phyloP scores from a whole-genome alignment of 331 rosid species.

The Saraca asoca region DNA sequence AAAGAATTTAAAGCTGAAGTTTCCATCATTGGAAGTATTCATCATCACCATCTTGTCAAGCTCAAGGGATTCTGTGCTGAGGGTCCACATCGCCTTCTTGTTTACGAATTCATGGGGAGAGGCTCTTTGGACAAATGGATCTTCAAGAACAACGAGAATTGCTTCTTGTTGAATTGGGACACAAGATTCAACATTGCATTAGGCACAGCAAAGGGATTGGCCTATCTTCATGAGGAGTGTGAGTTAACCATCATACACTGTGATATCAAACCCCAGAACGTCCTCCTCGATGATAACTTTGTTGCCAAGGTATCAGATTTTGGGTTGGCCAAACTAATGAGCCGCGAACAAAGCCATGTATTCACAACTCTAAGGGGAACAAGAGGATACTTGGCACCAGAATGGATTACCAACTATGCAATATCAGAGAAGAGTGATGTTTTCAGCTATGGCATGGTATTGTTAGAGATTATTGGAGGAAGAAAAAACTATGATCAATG shows the following conservation, averaged over 20 bases:
- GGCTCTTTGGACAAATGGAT: slow-evolving; percentile 74
- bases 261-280: slow-evolving; percentile 70
- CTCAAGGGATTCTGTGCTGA: slow-evolving; percentile 85
- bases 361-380: slow-evolving; percentile 74
- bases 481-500: slow-evolving; percentile 62
- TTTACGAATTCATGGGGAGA: slow-evolving; percentile 76
- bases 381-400: slow-evolving; percentile 72
- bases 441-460: slow-evolving; percentile 67
- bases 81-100: slow-evolving; percentile 79
- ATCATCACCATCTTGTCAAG: slow-evolving; percentile 78
- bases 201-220: slow-evolving; percentile 69
- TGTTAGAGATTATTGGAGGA: slow-evolving; percentile 67
- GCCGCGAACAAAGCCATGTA: slow-evolving; percentile 63
- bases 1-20: slow-evolving; percentile 91
- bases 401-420: slow-evolving; percentile 77
- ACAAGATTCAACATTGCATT: slow-evolving; percentile 67
- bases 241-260: slow-evolving; percentile 64
- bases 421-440: slow-evolving; percentile 77
- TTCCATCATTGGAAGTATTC: slow-evolving; percentile 88
- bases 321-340: slow-evolving; percentile 69
- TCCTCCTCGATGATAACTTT: slow-evolving; percentile 65
- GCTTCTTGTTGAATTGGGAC: slow-evolving; percentile 59
- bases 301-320: slow-evolving; percentile 64
- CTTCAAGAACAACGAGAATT: slow-evolving; percentile 53
- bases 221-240: slow-evolving; percentile 76